Evolutionary conservation across 805 yeast species (phyloP), one percentile per base, ranked within the genome.

Genomic region (Cyberlindnera amylophila): DNA sequence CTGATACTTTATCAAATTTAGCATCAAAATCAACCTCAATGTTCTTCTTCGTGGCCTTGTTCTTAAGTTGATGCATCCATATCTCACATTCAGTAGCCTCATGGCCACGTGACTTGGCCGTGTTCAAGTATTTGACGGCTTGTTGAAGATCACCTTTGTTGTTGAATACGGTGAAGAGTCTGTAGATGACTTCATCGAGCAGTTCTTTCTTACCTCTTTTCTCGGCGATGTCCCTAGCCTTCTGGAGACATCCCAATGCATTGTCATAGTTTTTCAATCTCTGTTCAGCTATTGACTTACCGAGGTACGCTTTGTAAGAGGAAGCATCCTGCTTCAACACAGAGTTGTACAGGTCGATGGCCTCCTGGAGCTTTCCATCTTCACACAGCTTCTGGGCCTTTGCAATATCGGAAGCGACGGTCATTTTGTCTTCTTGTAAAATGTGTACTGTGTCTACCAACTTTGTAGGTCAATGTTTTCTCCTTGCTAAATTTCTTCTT

Each of bases 221-320:
- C 16, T 60, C 62, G 0, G 82, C 81, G 29, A 71, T 47, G 4
- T 59, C 51, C 34, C 65, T 63, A 0, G 82, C 81, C 23, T 62
- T 58, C 12, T 67, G 54, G 30, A 74, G 60, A 44, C 69, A 74
- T 0, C 60, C 57, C 31, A 67, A 59, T 3, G 82, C 77, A 5
- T 55, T 60, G 11, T 70, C 73, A 45, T 58, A 67, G 39, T 69
- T 57, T 47, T 66, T 64, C 33, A 65, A 49, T 49, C 74, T 69
- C 45, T 70, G 69, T 46, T 69, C 61, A 1, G 73, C 70, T 23
- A 65, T 70, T 4, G 80, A 63, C 43, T 79, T 57, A 37, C 75
- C 66, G 9, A 71, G 36, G 27, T 66, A 63, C 0, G 81, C 72
- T 37, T 64, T 65, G 47, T 71, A 69, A 0, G 82, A 71, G 6